Evolutionary conservation across 1,139 yeast genomes (phyloP), one percentile per base, ranked within the genome.

Genomic region (Magnusiomyces tetraspermus): DNA sequence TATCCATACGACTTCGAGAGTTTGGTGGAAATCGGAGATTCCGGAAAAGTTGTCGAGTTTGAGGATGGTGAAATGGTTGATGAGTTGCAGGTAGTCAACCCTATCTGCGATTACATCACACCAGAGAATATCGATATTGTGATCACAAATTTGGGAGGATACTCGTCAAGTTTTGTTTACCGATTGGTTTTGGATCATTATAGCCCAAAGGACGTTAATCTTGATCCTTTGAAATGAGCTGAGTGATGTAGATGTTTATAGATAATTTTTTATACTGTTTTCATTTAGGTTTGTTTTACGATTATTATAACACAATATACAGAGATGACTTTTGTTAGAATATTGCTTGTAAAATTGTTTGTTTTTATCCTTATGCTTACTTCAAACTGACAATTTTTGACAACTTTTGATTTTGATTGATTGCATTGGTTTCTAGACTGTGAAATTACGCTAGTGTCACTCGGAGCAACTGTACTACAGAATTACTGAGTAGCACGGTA

Each of bases 111-210:
- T 66, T 92, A 90, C 66, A 83, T 94, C 45, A 83, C 92, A 3
- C 98, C 99, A 0, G 97, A 90, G 63, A 83, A 87, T 64, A 86
- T 94, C 59, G 97, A 92, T 68, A 87, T 94, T 59, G 89, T 85
- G 68, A 87, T 92, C 63, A 90, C 98, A 21, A 92, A 94, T 66
- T 79, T 89, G 72, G 71, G 63, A 52, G 97, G 97, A 30, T 90
- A 86, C 67, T 87, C 97, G 26, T 98, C 98, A 49, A 88, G 95
- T 60, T 94, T 92, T 71, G 85, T 92, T 52, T 94, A 94, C 71
- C 83, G 98, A 71, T 85, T 92, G 56, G 96, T 92, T 44, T 79
- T 90, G 73, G 99, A 94, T 70, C 89, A 90, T 69, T 94, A 94
- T 71, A 84, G 84, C 67, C 80, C 83, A 50, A 90, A 85, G 63